Evolutionary conservation across 768 basidiomycete species (phyloP).

Genomic region (Trametes punicea): DNA sequence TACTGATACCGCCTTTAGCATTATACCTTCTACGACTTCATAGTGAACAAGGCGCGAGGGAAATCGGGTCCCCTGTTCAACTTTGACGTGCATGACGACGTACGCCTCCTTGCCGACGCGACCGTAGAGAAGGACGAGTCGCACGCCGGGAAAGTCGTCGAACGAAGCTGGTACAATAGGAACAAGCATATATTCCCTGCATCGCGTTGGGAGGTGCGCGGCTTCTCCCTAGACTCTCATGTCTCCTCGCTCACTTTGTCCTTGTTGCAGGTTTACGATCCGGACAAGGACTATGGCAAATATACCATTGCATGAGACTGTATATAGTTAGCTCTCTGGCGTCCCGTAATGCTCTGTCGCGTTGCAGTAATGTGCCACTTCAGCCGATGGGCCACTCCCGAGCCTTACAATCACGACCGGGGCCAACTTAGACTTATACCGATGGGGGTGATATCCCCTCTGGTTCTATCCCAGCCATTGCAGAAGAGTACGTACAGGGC

Average conservation of each 20-base stretch:
- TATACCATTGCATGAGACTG: conserved; percentile 65
- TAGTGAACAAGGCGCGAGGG: conserved; percentile 96
- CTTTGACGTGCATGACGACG: conserved; percentile 99
- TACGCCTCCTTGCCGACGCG: conserved; percentile 90
- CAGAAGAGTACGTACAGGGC: too few species aligned
- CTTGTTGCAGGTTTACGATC: conserved; percentile 75
- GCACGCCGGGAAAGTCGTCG: conserved; percentile 98
- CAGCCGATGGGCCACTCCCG: too few species aligned
- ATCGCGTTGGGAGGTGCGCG: conserved; percentile 90
- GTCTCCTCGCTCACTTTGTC: too few species aligned
- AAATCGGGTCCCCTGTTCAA: conserved; percentile 98
- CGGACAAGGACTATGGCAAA: conserved; percentile 89
- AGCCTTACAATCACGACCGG: too few species aligned
- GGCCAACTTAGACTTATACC: too few species aligned
- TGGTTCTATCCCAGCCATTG: too few species aligned
- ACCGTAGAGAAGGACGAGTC: conserved; percentile 97
- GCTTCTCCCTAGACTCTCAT: too few species aligned
- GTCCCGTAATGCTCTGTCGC: too few species aligned
- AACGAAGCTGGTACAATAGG: conserved; percentile 90
- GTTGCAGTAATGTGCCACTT: too few species aligned
- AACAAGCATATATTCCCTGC: conserved; percentile 99
- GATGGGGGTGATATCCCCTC: too few species aligned
- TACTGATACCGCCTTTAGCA: conserved; percentile 50
- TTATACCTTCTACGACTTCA: conserved; percentile 97
- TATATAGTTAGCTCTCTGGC: background rate